Conservation (phyloP, 2,329 filamentous ascomycete species). For the Zasmidium cellare region DNA sequence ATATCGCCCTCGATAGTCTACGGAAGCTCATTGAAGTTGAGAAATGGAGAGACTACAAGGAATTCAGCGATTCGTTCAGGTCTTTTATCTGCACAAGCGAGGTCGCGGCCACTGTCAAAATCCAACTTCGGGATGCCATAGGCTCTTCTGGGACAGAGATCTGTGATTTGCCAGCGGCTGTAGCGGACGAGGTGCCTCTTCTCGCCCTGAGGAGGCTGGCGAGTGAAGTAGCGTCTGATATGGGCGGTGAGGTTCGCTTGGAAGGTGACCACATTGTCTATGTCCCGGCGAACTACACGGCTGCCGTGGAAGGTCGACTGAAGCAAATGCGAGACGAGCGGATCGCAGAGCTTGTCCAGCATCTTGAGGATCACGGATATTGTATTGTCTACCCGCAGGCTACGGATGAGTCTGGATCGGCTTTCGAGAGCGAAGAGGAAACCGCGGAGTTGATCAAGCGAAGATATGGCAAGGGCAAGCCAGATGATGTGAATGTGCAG, state of each 20-base stretch:
- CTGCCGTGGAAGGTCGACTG: conserved; percentile 3
- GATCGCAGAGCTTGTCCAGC: neutral
- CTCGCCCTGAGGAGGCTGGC: conserved; percentile 2
- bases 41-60: neutral
- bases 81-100: conserved; percentile 1
- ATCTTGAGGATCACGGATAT: conserved; percentile 8
- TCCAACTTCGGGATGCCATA: conserved; percentile 6
- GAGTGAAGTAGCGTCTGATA: conserved; percentile 1
- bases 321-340: conserved; percentile 2
- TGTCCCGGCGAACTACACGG: conserved; percentile 12
- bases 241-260: conserved; percentile 7
- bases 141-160: conserved; percentile 10
- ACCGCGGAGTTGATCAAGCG: neutral
- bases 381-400: neutral
- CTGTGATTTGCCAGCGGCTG: conserved; percentile 6
- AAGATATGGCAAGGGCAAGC: neutral
- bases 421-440: neutral
- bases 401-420: neutral
- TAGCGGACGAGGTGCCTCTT: conserved; percentile 8
- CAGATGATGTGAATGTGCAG: neutral
- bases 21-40: conserved; percentile 2
- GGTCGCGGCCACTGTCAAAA: conserved; percentile 2
- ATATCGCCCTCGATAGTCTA: conserved; percentile 5
- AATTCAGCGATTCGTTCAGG: conserved; percentile 2
- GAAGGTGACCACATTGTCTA: conserved; percentile 9